Evolutionary conservation across 208 protist species (phyloP), one percentile per base, ranked within the genome.

Genomic region (Herpetomonas samuelpessoai): DNA sequence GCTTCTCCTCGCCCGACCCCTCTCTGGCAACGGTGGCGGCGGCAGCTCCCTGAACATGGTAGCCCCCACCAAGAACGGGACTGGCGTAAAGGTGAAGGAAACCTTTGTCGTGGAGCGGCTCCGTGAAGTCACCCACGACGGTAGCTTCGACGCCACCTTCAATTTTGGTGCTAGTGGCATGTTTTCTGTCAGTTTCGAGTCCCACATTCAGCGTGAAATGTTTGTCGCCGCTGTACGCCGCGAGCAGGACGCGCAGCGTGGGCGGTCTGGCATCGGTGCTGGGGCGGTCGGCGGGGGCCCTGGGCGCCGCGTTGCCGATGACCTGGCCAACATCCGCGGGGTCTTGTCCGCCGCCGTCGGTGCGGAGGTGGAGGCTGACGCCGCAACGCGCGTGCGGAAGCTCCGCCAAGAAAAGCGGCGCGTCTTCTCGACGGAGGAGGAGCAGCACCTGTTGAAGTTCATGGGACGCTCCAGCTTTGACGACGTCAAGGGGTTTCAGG

Each of bases 151-250:
- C 57, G 83, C 86, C 24, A 89, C 81, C 12, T 93, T 96, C 44
- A 83, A 93, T 65, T 92, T 93, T 59, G 83, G 80, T 10, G 76
- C 74, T 14, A 91, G 89, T 38, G 89, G 86, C 1, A 74, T 92
- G 77, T 62, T 96, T 1, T 86, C 77, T 2, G 84, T 92, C 24
- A 81, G 74, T 51, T 96, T 96, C 57, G 83, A 86, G 66, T 93
- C 89, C 3, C 76, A 91, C 69, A 92, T 96, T 63, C 89, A 96
- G 59, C 76, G 89, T 0, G 83, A 93, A 68, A 96, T 96, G 83
- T 93, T 96, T 38, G 62, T 93, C 2, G 81, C 83, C 0, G 77
- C 86, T 1, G 70, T 91, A 21, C 71, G 72, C 0, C 75, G 76
- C 2, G 63, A 81, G 50, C 81, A 83, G 56, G 73, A 69, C 38